A percentile compares a stretch with the other conserved stretches of the same genome.
These are phyloP conservation scores for Sicyos edulis DNA, from an alignment of 306 rosid genomes.

Conservation along the genomic window DNA sequence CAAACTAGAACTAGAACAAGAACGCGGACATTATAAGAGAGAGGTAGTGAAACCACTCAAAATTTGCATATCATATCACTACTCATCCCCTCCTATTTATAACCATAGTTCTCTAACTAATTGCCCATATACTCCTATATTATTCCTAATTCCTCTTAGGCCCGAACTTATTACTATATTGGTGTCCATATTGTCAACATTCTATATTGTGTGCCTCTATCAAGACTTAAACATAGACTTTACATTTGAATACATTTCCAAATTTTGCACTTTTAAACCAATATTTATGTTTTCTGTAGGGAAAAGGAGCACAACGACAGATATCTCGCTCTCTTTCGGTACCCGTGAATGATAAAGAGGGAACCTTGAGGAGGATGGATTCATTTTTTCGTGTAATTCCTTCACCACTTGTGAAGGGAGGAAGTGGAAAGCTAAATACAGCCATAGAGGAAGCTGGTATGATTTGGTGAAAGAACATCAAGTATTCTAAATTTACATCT, in stretches of 20 bases:
- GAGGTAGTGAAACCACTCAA: too few species aligned
- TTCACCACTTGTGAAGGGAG: slow-evolving; percentile 64
- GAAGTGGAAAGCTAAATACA: slow-evolving; percentile 30
- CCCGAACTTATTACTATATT: not conserved
- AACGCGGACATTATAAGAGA: too few species aligned
- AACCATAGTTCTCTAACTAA: too few species aligned
- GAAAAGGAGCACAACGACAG: slow-evolving; percentile 34
- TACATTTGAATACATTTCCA: not conserved
- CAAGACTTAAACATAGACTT: not conserved
- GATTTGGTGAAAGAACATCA: slow-evolving; percentile 6
- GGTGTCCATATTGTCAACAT: not conserved
- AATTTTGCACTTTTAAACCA: not conserved
- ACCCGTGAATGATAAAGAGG: slow-evolving; percentile 55
- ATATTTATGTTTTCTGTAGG: slow-evolving; percentile 36
- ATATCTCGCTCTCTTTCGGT: slow-evolving; percentile 84
- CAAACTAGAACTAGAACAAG: too few species aligned
- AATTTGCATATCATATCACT: too few species aligned
- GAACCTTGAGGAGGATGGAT: slow-evolving; percentile 60
- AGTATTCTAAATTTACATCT: not conserved
- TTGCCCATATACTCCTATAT: too few species aligned
- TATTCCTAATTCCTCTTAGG: too few species aligned
- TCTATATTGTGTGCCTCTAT: not conserved
- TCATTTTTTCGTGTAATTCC: slow-evolving; percentile 71
- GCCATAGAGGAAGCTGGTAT: slow-evolving; percentile 60
- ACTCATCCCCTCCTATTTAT: too few species aligned